phyloP scores from a whole-genome alignment of 345 rosid species.

The Arabis hirsuta region DNA sequence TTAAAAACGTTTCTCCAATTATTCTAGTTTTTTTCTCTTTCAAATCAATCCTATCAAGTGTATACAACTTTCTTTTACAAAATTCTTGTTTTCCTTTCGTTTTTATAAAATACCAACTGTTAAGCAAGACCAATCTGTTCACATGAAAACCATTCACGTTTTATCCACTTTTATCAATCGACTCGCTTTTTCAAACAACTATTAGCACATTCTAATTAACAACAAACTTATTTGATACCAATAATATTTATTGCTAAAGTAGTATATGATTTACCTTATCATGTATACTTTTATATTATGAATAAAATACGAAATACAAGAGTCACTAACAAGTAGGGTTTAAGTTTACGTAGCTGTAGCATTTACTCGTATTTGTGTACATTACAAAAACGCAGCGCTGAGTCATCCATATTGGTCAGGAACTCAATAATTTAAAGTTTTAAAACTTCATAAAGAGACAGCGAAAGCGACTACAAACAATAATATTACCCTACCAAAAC shows the following conservation, averaged over 20 bases:
- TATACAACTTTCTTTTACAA: neutral
- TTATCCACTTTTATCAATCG: no score
- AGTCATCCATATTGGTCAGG: constrained; percentile 11
- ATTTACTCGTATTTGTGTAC: neutral
- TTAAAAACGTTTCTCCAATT: neutral
- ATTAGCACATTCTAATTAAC: no score
- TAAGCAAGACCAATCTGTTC: no score
- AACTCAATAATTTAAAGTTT: neutral
- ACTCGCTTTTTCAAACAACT: no score
- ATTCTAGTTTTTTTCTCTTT: neutral
- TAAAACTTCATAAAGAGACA: neutral
- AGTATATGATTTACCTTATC: no score
- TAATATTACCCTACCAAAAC: neutral
- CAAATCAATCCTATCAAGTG: neutral
- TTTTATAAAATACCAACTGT: no score
- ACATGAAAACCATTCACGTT: no score
- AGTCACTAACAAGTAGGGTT: neutral
- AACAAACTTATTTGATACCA: no score
- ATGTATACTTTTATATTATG: no score
- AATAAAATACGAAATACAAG: no score
- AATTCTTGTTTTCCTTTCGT: no score
- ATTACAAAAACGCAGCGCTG: neutral
- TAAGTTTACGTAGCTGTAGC: constrained; percentile 12
- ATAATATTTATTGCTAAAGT: no score
- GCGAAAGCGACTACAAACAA: constrained; percentile 7